phyloP scores from a whole-genome alignment of 140 eudicot species.

The Senecio squalidus region DNA sequence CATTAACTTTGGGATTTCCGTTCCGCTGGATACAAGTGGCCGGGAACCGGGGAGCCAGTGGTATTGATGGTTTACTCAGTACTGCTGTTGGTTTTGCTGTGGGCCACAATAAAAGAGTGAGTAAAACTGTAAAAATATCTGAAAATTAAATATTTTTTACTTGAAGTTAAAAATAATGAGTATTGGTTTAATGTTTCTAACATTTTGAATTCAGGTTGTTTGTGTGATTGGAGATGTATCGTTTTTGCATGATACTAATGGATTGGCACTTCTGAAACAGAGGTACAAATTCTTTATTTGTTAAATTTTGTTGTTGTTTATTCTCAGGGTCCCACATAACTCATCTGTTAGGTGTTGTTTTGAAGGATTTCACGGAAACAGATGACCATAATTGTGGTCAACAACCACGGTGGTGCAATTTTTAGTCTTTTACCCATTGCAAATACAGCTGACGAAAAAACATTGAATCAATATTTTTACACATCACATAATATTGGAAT shows the following conservation, averaged over 20 bases:
- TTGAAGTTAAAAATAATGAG: background rate
- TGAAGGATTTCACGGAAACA: constrained; percentile 70
- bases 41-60: constrained; percentile 95
- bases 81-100: constrained; percentile 91
- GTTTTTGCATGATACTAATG: constrained; percentile 93
- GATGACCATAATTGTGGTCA: constrained; percentile 63
- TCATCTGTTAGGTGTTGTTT: background rate
- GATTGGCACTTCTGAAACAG: constrained; percentile 65
- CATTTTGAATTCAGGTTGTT: constrained; percentile 49
- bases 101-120: constrained; percentile 77
- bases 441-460: constrained; percentile 43
- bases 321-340: constrained; percentile 8
- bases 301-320: background rate
- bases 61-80: constrained; percentile 94
- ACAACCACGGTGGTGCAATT: constrained; percentile 97
- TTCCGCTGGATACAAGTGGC: constrained; percentile 62
- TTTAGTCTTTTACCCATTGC: constrained; percentile 94
- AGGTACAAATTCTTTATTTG: constrained; percentile 36
- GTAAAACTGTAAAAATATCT: too few relatives aligned
- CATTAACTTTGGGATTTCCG: constrained; percentile 43
- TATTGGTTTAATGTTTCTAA: constrained; percentile 2
- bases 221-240: constrained; percentile 89
- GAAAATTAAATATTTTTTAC: background rate
- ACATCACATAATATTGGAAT: constrained; percentile 71
- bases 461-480: constrained; percentile 76